Percentiles rank a stretch among this genome's conserved stretches.
Evolutionary conservation across 805 yeast genomes (phyloP).

Genomic region (Metschnikowia picachoensis): DNA sequence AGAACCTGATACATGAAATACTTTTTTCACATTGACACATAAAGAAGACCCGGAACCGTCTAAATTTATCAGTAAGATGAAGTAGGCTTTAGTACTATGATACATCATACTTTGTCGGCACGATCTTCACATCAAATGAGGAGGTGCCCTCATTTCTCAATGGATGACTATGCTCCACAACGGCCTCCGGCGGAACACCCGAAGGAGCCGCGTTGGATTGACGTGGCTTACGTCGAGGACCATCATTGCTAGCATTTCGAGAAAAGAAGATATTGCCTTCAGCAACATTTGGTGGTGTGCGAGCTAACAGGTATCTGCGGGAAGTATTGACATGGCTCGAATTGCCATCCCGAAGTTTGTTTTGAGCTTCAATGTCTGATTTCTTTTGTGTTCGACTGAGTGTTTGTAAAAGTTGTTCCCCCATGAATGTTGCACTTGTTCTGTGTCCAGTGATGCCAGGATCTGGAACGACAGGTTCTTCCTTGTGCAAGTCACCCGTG

Average conservation of each 20-base stretch:
- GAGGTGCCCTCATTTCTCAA: not conserved
- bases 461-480: not conserved
- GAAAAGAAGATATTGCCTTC: constrained; percentile 3
- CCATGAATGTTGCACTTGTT: constrained; percentile 13
- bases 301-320: not conserved
- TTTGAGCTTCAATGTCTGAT: constrained; percentile 12
- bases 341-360: not conserved
- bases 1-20: too few relatives aligned
- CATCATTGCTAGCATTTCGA: not conserved
- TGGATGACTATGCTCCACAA: constrained; percentile 1
- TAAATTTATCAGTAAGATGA: too few relatives aligned
- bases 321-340: not conserved
- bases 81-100: not conserved
- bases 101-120: constrained; percentile 2
- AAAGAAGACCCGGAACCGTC: too few relatives aligned
- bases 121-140: not conserved
- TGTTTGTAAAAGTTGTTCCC: constrained; percentile 12
- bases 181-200: constrained; percentile 8
- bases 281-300: not conserved
- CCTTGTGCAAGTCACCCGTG: constrained; percentile 3
- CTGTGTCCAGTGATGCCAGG: constrained; percentile 1
- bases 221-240: not conserved
- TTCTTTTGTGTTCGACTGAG: constrained; percentile 11
- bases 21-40: too few relatives aligned
- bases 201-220: constrained; percentile 4